Conservation (phyloP, 306 rosid genomes). For the Alnus rubra region DNA sequence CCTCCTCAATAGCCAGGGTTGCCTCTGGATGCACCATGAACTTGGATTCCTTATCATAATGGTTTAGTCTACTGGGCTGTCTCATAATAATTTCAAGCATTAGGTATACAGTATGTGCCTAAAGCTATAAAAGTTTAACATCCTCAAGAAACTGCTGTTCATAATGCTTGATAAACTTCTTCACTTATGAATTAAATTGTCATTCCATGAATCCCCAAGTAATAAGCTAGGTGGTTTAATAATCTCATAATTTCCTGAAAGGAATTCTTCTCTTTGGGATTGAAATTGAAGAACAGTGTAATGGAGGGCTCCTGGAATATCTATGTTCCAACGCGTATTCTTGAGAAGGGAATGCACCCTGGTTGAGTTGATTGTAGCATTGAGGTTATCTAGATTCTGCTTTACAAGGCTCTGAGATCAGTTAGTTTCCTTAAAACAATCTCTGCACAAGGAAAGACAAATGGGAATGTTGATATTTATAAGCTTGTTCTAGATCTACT, state of each 20-base stretch:
- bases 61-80: background rate
- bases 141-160: background rate
- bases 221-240: background rate
- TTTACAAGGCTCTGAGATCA: background rate
- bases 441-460: background rate
- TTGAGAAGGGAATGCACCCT: background rate
- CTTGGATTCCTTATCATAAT: background rate
- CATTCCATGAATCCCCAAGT: background rate
- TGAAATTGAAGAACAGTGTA: background rate
- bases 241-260: background rate
- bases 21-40: slow-evolving; percentile 5
- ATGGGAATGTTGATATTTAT: background rate
- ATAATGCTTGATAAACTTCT: background rate
- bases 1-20: background rate
- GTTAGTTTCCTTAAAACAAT: background rate
- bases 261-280: background rate
- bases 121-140: background rate
- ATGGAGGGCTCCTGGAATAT: background rate
- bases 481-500: background rate
- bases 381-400: background rate
- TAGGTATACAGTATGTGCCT: background rate
- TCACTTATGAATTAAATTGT: background rate
- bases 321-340: background rate
- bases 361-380: background rate
- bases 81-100: background rate